Conservation (phyloP, 1,284 basidiomycete genomes). For the Polyporus tsugae region DNA sequence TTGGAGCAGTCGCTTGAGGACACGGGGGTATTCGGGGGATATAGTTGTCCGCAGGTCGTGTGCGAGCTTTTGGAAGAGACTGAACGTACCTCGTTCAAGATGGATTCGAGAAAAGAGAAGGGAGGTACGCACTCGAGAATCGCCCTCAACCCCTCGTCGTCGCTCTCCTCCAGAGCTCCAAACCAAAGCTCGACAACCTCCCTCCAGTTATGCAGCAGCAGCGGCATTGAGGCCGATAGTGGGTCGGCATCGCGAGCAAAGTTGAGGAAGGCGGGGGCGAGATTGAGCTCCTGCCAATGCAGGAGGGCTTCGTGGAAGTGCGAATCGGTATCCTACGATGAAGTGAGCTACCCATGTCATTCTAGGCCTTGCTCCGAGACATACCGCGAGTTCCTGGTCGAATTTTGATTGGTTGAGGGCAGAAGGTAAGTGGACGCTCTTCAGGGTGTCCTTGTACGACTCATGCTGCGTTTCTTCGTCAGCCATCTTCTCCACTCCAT, state of each 20-base stretch:
- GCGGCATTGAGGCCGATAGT: constrained; percentile 79
- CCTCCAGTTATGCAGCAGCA: constrained; percentile 83
- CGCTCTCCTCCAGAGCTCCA: constrained; percentile 57
- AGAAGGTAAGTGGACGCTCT: constrained; percentile 76
- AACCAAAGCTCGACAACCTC: constrained; percentile 73
- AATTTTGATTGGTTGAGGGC: constrained; percentile 63
- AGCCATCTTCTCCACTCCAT: neutral
- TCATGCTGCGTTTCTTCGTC: constrained; percentile 58
- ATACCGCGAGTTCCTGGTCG: constrained; percentile 68
- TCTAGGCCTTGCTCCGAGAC: constrained; percentile 28
- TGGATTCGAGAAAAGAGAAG: constrained; percentile 16
- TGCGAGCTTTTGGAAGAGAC: constrained; percentile 76
- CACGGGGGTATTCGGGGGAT: constrained; percentile 60
- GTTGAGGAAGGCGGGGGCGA: constrained; percentile 77
- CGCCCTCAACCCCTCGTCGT: constrained; percentile 74
- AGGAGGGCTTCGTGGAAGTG: constrained; percentile 75
- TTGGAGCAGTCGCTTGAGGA: constrained; percentile 61
- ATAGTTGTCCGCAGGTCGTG: constrained; percentile 81
- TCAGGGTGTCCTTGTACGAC: constrained; percentile 73
- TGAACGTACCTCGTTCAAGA: constrained; percentile 42
- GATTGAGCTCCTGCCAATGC: constrained; percentile 82
- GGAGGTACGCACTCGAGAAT: constrained; percentile 70
- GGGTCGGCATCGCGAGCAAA: constrained; percentile 70
- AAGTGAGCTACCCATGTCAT: neutral
- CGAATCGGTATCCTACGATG: constrained; percentile 71